These are phyloP conservation scores for Tilletia walkeri DNA, from an alignment of 1,284 basidiomycete genomes.

Conservation along the genomic window DNA sequence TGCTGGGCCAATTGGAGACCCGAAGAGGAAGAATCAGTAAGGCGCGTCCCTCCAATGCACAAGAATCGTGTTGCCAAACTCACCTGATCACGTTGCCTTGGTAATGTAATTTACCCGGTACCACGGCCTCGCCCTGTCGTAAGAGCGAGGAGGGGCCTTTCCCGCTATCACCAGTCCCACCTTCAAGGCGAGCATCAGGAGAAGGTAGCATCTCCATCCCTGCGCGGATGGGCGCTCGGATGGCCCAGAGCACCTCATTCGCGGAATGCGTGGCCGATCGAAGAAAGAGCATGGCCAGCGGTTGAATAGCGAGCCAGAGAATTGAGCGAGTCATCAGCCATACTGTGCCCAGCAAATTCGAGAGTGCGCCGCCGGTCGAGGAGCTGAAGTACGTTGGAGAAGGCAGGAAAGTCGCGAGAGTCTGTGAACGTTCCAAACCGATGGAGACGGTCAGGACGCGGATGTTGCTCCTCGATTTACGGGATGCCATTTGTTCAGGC, in stretches of 20 bases:
- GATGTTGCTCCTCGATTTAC: slow-evolving; percentile 11
- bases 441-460: slow-evolving; percentile 9
- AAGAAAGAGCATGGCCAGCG: slow-evolving; percentile 1
- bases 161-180: not conserved
- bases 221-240: not conserved
- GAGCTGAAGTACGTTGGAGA: not conserved
- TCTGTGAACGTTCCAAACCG: slow-evolving; percentile 2
- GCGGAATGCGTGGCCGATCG: not conserved
- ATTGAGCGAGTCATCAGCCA: not conserved
- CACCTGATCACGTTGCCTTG: slow-evolving; percentile 11
- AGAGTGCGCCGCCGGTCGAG: not conserved
- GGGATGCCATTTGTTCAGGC: not conserved
- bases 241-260: slow-evolving; percentile 10
- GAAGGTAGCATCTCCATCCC: not conserved
- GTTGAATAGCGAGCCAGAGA: not conserved
- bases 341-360: not conserved
- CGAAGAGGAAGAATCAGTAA: not conserved
- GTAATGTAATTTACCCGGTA: slow-evolving; percentile 12
- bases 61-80: not conserved
- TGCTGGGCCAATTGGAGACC: not conserved
- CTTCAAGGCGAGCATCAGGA: not conserved
- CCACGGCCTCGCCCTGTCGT: not conserved
- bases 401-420: not conserved
- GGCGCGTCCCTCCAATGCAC: not conserved
- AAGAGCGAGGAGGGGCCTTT: not conserved